A percentile compares a stretch with the other conserved stretches of the same genome.
These are phyloP conservation scores for Aspergillus affinis DNA, from an alignment of 495 filamentous ascomycete genomes.

Conservation along the genomic window DNA sequence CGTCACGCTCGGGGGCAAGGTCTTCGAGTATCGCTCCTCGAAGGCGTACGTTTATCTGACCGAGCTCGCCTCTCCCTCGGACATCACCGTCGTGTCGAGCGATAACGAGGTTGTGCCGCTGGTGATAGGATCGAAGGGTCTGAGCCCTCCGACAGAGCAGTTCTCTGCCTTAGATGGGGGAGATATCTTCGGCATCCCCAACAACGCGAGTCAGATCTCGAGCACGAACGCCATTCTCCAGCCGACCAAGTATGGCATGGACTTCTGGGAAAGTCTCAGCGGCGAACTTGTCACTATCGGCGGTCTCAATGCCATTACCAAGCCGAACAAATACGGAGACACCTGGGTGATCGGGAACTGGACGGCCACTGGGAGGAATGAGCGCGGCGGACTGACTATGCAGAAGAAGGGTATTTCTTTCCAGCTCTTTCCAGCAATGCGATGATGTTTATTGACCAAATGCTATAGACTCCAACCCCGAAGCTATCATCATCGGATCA, in stretches of 20 bases:
- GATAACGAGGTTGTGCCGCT: constrained; percentile 48
- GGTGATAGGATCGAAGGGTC: constrained; percentile 51
- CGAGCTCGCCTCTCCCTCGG: constrained; percentile 51
- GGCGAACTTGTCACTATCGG: constrained; percentile 58
- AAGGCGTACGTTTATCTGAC: constrained; percentile 55
- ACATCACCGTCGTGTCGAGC: constrained; percentile 43
- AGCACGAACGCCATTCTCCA: constrained; percentile 52
- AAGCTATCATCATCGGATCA: constrained; percentile 56
- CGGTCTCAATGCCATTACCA: constrained; percentile 45
- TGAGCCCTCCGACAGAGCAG: constrained; percentile 50
- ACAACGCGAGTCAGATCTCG: constrained; percentile 50
- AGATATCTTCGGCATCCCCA: constrained; percentile 52
- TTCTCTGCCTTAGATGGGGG: constrained; percentile 53
- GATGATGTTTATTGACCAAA: not conserved
- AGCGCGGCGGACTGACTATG: constrained; percentile 55
- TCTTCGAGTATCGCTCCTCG: constrained; percentile 54
- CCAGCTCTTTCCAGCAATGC: not conserved
- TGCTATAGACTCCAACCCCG: constrained; percentile 56
- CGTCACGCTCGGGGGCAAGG: constrained; percentile 53
- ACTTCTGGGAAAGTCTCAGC: constrained; percentile 63
- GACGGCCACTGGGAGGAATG: constrained; percentile 51
- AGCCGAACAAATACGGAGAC: constrained; percentile 59
- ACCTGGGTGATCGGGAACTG: constrained; percentile 61
- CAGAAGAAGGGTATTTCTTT: constrained; percentile 34
- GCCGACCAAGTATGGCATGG: constrained; percentile 55